phyloP scores from a whole-genome alignment of 2,329 filamentous ascomycete genomes.

The Orbilia quercus region DNA sequence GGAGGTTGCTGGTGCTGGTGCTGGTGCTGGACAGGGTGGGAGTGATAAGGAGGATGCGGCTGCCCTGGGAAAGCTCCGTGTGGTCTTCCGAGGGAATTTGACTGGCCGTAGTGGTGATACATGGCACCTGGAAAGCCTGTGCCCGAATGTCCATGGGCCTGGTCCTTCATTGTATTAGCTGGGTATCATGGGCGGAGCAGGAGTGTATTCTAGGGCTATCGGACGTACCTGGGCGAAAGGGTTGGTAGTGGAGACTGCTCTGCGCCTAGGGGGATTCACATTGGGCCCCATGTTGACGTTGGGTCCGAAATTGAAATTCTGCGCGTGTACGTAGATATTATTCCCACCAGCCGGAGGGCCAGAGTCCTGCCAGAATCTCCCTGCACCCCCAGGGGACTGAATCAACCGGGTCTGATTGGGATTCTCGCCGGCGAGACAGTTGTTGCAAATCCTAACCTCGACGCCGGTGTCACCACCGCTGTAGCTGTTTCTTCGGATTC shows the following conservation, averaged over 20 bases:
- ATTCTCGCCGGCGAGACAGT: conserved; percentile 58
- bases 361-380: conserved; percentile 51
- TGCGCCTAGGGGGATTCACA: conserved; percentile 17
- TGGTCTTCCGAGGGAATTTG: conserved; percentile 42
- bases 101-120: conserved; percentile 32
- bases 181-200: too few species aligned
- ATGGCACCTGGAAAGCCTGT: conserved; percentile 40
- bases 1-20: conserved; percentile 26
- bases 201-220: neutral
- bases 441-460: conserved; percentile 58
- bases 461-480: conserved; percentile 56
- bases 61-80: conserved; percentile 31
- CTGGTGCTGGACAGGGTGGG: conserved; percentile 34
- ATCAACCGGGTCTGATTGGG: conserved; percentile 25
- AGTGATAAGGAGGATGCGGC: conserved; percentile 53
- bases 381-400: conserved; percentile 45
- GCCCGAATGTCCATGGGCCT: conserved; percentile 19
- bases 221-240: conserved; percentile 32
- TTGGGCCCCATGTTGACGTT: neutral
- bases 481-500: conserved; percentile 32
- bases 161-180: neutral
- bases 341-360: conserved; percentile 41
- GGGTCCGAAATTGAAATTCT: conserved; percentile 13
- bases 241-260: conserved; percentile 33
- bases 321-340: conserved; percentile 23